Conservation (phyloP, 345 rosid species). For the Camelina hispida region DNA sequence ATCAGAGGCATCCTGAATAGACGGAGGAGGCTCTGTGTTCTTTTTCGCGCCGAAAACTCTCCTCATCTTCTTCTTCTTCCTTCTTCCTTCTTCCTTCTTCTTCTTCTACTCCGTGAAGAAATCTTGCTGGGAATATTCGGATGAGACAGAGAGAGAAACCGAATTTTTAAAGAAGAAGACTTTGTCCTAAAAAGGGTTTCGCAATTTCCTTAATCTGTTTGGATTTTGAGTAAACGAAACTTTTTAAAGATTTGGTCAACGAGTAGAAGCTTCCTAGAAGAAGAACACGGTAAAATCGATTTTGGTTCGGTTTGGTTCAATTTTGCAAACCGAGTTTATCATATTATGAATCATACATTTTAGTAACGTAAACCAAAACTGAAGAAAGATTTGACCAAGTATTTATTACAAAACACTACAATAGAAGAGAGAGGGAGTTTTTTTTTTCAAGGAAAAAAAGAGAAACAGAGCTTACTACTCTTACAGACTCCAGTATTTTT, state of each 20-base stretch:
- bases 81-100: conserved; percentile 6
- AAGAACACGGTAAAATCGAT: neutral
- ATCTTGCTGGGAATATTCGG: neutral
- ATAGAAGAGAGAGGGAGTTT: neutral
- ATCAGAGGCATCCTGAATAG: conserved; percentile 82
- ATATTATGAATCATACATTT: neutral
- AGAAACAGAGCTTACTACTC: conserved; percentile 11
- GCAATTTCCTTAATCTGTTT: neutral
- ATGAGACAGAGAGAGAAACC: neutral
- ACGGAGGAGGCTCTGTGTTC: conserved; percentile 91
- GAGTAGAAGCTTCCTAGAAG: neutral
- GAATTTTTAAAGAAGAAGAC: conserved; percentile 26
- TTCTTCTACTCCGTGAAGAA: conserved; percentile 3
- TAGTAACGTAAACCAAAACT: conserved; percentile 3
- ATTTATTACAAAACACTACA: conserved; percentile 16
- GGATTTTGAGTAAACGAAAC: conserved; percentile 3
- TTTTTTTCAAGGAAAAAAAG: neutral
- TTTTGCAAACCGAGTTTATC: neutral
- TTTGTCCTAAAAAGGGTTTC: neutral
- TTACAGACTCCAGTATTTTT: conserved; percentile 30
- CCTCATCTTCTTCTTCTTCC: conserved; percentile 58
- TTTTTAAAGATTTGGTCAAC: conserved; percentile 4
- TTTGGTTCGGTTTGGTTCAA: neutral
- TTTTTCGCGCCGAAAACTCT: conserved; percentile 89
- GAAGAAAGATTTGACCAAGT: neutral